These are phyloP conservation scores for Podospora pseudopauciseta DNA, from an alignment of 495 filamentous ascomycete genomes.

Conservation along the genomic window DNA sequence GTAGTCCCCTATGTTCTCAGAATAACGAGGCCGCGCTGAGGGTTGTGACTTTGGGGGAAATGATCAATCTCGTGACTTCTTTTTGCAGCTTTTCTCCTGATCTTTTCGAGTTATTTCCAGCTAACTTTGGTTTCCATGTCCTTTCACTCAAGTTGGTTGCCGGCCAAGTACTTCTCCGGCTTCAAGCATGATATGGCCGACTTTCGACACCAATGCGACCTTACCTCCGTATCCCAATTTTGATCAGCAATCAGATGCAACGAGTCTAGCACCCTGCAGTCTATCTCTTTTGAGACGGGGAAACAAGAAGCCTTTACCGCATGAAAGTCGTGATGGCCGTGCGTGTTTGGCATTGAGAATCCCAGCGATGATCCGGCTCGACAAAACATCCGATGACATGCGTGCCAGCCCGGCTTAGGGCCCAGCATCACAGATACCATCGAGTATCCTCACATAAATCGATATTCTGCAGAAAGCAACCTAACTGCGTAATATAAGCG, in stretches of 20 bases:
- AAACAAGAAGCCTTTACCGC: not conserved
- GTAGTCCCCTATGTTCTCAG: not conserved
- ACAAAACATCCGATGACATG: not conserved
- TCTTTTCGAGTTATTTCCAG: not conserved
- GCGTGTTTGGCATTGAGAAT: not conserved
- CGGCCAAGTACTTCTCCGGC: not conserved
- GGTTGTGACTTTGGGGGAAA: not conserved
- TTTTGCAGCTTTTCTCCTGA: not conserved
- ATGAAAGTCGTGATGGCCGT: not conserved
- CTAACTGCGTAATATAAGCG: no score
- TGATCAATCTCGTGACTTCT: not conserved
- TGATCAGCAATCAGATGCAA: not conserved
- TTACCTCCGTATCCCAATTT: not conserved
- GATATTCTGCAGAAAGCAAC: no score
- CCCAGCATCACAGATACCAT: not conserved
- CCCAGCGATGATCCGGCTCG: not conserved
- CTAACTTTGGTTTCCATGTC: not conserved
- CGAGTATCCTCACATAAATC: no score
- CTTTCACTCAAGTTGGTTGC: not conserved
- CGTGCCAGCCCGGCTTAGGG: not conserved
- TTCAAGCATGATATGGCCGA: not conserved
- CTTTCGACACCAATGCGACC: not conserved
- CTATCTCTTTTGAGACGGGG: not conserved
- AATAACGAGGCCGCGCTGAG: not conserved
- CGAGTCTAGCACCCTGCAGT: not conserved